Evolutionary conservation across 306 rosid species (phyloP).

Genomic region (Medicago truncatula): MtrunA17r5.0-ANR NC_053043.1:32349001-32349500

Average conservation of each 20-base stretch:
- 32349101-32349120: conserved; percentile 59
- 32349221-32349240: conserved; percentile 63
- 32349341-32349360: conserved; percentile 61
- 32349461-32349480: conserved; percentile 75
- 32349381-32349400: conserved; percentile 66
- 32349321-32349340: conserved; percentile 52
- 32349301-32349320: conserved; percentile 49
- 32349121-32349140: conserved; percentile 58
- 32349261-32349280: conserved; percentile 67
- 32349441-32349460: conserved; percentile 70
- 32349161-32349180: conserved; percentile 58
- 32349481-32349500: conserved; percentile 61
- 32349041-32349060: conserved; percentile 58
- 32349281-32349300: conserved; percentile 64
- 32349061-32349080: conserved; percentile 65
- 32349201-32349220: conserved; percentile 61
- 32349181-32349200: conserved; percentile 53
- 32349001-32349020: conserved; percentile 88
- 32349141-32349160: conserved; percentile 57
- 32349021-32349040: conserved; percentile 60
- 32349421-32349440: conserved; percentile 60
- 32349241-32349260: conserved; percentile 64
- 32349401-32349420: conserved; percentile 55
- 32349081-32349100: conserved; percentile 60
- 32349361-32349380: conserved; percentile 69